These are phyloP conservation scores for Chloromonas sp. DNA, from an alignment of 163 green algal species.

Conservation along the genomic window DNA sequence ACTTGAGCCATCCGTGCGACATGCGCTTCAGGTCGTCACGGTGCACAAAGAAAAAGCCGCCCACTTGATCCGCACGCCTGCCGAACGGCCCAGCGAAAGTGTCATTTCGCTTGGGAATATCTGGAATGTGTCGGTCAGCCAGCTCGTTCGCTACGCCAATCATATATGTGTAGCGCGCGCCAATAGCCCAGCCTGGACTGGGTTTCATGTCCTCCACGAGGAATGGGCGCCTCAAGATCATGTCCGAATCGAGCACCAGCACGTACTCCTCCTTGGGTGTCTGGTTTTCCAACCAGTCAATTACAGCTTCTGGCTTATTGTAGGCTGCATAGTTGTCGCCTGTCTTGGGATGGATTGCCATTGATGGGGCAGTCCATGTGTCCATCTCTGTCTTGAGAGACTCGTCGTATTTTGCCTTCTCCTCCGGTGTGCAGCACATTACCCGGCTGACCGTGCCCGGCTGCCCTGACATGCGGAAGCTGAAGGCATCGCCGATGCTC, in stretches of 20 bases:
- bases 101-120: slow-evolving; percentile 59
- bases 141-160: slow-evolving; percentile 77
- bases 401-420: slow-evolving; percentile 25
- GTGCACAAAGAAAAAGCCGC: slow-evolving; percentile 87
- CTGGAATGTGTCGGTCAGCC: slow-evolving; percentile 59
- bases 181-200: slow-evolving; percentile 26
- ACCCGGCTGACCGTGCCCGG: slow-evolving; percentile 66
- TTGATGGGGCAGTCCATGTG: slow-evolving; percentile 66
- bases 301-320: slow-evolving; percentile 84
- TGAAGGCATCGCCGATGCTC: slow-evolving; percentile 62
- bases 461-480: slow-evolving; percentile 54
- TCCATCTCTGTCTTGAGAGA: slow-evolving; percentile 38
- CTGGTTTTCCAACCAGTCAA: slow-evolving; percentile 56
- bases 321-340: slow-evolving; percentile 82
- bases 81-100: slow-evolving; percentile 53
- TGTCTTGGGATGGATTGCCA: slow-evolving; percentile 55
- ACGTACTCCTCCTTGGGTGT: slow-evolving; percentile 60
- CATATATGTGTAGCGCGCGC: slow-evolving; percentile 74
- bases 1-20: slow-evolving; percentile 73
- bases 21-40: slow-evolving; percentile 70
- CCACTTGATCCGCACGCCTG: slow-evolving; percentile 56
- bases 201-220: slow-evolving; percentile 37
- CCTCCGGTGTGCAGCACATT: slow-evolving; percentile 69
- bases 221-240: slow-evolving; percentile 63
- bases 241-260: slow-evolving; percentile 67